Evolutionary conservation across 1,284 basidiomycete genomes (phyloP), one percentile per base, ranked within the genome.

Genomic region (Phellopilus nigrolimitatus): DNA sequence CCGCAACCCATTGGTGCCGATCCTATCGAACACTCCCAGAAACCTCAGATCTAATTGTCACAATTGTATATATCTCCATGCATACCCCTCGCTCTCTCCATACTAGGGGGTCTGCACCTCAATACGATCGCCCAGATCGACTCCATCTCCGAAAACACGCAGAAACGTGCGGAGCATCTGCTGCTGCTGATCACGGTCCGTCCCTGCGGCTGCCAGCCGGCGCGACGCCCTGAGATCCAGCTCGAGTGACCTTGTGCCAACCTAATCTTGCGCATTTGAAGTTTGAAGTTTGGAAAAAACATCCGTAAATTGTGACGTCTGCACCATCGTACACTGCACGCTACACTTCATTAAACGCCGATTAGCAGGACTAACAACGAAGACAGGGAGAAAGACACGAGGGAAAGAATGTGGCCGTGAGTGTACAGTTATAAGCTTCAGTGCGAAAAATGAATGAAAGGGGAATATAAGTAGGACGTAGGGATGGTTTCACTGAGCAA

Each of bases 41-140:
- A 21, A 17, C 5, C 38, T 30, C 15, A 42, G 49, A 50, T 50
- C 49, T 43, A 42, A 50, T 50, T 50, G 49, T 50, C 49, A 24
- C 38, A 43, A 37, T 37, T 22, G 25, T 22, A 19, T 6, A 9
- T 17, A 17, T n/a, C n/a, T n/a, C n/a, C n/a, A n/a, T n/a, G n/a
- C n/a, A n/a, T n/a, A n/a, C 31, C 31, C 31, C 10, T 33, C 31
- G 10, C n/a, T 12, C 6, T 33, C n/a, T 33, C 31, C 31, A 6
- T 7, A 3, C 3, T 9, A 33, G n/a, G 2, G 31, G n/a, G n/a
- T n/a, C n/a, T n/a, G n/a, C n/a, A n/a, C n/a, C n/a, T n/a, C n/a
- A n/a, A n/a, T n/a, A n/a, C n/a, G n/a, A n/a, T n/a, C n/a, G n/a
- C n/a, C n/a, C n/a, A n/a, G n/a, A n/a, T n/a, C n/a, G n/a, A n/a